phyloP scores from a whole-genome alignment of 345 rosid species.

The Pugionium cornutum region DNA sequence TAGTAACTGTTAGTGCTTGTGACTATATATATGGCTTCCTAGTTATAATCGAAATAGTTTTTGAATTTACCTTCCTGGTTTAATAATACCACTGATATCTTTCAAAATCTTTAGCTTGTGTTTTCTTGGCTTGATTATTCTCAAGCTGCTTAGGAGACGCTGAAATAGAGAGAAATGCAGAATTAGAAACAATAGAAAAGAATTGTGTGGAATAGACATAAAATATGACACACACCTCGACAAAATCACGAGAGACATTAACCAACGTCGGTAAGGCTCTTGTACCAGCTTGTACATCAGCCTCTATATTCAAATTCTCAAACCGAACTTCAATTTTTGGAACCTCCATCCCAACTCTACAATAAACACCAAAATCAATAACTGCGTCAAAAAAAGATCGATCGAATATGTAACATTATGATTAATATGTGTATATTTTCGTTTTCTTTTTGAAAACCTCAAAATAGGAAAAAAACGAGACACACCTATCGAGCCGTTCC shows the following conservation, averaged over 20 bases:
- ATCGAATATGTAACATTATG: too few relatives aligned
- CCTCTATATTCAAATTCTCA: constrained; percentile 59
- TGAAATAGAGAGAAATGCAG: constrained; percentile 27
- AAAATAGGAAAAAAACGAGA: constrained; percentile 7
- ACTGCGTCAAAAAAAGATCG: too few relatives aligned
- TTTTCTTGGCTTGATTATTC: constrained; percentile 52
- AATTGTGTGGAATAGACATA: not conserved
- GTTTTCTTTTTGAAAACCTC: not conserved
- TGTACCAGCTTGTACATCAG: constrained; percentile 63
- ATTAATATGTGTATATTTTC: too few relatives aligned
- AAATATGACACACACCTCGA: constrained; percentile 51
- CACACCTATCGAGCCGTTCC: constrained; percentile 72
- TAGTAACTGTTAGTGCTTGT: constrained; percentile 5
- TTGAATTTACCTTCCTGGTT: constrained; percentile 67
- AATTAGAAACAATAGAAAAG: not conserved
- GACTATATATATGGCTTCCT: not conserved
- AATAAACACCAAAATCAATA: not conserved
- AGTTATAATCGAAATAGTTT: not conserved
- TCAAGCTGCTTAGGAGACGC: constrained; percentile 46
- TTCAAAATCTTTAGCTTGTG: constrained; percentile 56
- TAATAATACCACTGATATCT: constrained; percentile 61
- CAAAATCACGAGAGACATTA: constrained; percentile 57
- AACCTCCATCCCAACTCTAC: constrained; percentile 73
- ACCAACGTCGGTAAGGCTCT: constrained; percentile 89
- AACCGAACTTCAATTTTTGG: constrained; percentile 78